These are phyloP conservation scores for Leccinum obscurum DNA, from an alignment of 768 basidiomycete species.

Conservation along the genomic window DNA sequence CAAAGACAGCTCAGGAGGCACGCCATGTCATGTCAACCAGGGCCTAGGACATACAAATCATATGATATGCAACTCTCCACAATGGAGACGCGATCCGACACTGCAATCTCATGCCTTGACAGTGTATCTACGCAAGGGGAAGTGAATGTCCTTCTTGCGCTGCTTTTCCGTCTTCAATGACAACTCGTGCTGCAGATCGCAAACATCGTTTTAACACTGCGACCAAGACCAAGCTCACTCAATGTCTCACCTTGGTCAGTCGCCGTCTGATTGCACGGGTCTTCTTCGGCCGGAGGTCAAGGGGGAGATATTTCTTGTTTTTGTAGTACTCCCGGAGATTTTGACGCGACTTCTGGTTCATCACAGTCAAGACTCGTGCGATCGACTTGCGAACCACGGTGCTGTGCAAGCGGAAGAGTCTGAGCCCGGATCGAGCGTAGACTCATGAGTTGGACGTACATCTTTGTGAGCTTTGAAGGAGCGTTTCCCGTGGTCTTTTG, in stretches of 20 bases:
- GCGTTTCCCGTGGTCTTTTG: constrained; percentile 98
- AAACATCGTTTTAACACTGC: constrained; percentile 6
- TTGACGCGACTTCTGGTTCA: constrained; percentile 97
- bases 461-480: constrained; percentile 94
- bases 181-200: constrained; percentile 64
- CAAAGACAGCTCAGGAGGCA: constrained; percentile 20
- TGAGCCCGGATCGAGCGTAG: not conserved
- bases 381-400: constrained; percentile 97
- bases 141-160: constrained; percentile 92
- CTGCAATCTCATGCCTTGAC: constrained; percentile 74
- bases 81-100: constrained; percentile 22
- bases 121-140: constrained; percentile 91
- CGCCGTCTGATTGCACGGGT: constrained; percentile 97
- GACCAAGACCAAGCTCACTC: not conserved
- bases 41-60: constrained; percentile 42
- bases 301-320: constrained; percentile 92
- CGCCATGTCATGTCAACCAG: constrained; percentile 35
- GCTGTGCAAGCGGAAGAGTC: constrained; percentile 46
- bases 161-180: constrained; percentile 90
- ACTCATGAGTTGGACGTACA: constrained; percentile 56
- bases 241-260: constrained; percentile 75
- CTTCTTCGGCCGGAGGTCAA: constrained; percentile 97
- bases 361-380: constrained; percentile 96
- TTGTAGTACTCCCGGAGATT: constrained; percentile 98
- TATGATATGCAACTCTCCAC: constrained; percentile 19